phyloP scores from a whole-genome alignment of 495 filamentous ascomycete species.

The Zalerion maritima region DNA sequence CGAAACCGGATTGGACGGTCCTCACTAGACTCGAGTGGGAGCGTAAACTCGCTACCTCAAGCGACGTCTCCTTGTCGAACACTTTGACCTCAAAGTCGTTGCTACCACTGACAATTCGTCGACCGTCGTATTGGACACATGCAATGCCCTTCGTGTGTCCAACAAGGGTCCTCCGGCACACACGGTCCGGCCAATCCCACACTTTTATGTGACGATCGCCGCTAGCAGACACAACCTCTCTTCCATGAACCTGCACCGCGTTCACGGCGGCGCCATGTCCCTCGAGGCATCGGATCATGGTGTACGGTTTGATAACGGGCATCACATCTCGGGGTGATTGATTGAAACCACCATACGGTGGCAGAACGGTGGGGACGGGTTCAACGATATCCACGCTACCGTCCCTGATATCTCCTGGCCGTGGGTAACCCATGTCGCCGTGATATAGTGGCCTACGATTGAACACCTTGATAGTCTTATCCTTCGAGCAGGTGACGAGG shows the following conservation, averaged over 20 bases:
- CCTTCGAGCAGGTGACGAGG: conserved; percentile 92
- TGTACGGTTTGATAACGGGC: conserved; percentile 44
- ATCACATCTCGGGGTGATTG: conserved; percentile 28
- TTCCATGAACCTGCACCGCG: conserved; percentile 76
- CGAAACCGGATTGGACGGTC: conserved; percentile 87
- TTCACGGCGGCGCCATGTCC: conserved; percentile 90
- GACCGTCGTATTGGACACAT: conserved; percentile 93
- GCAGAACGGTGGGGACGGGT: conserved; percentile 35
- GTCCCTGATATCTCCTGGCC: no score
- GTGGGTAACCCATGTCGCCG: conserved; percentile 53
- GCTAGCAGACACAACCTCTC: conserved; percentile 84
- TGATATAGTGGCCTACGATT: conserved; percentile 58
- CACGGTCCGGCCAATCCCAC: conserved; percentile 76
- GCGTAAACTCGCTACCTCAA: conserved; percentile 74
- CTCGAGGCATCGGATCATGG: conserved; percentile 60
- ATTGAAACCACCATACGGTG: conserved; percentile 33
- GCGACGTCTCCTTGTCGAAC: conserved; percentile 69
- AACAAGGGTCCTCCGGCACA: conserved; percentile 57
- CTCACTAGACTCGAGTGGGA: conserved; percentile 76
- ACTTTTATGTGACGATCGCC: conserved; percentile 84
- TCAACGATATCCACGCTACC: conserved; percentile 31
- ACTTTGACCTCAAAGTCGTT: conserved; percentile 92
- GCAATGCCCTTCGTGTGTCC: conserved; percentile 94
- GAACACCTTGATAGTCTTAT: conserved; percentile 92
- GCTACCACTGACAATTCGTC: conserved; percentile 88